A percentile compares a stretch with the other conserved stretches of the same genome.
Conservation (phyloP, 305 asterid genomes). For the Withania somnifera region DNA sequence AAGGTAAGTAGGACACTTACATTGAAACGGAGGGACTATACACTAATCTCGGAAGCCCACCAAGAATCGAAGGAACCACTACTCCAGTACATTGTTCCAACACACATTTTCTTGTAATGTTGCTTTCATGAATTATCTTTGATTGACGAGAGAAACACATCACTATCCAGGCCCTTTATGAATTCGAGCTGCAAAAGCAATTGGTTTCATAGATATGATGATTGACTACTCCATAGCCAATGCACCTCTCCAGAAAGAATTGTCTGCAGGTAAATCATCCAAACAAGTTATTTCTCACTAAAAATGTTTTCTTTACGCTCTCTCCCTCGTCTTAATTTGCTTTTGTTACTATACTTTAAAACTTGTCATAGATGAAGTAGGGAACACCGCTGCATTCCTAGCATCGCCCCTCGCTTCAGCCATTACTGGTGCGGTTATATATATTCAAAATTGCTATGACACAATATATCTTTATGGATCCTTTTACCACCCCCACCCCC, state of each 20-base stretch:
- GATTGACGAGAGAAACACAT: neutral
- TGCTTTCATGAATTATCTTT: neutral
- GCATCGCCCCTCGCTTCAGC: constrained; percentile 89
- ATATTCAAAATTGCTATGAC: no score
- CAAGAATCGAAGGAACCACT: neutral
- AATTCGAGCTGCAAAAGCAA: constrained; percentile 92
- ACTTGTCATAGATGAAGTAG: constrained; percentile 65
- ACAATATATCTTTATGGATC: no score
- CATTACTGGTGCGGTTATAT: constrained; percentile 66
- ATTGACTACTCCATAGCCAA: constrained; percentile 66
- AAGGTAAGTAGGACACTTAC: neutral
- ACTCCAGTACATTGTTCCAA: neutral
- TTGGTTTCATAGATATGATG: constrained; percentile 85
- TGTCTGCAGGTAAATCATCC: constrained; percentile 49
- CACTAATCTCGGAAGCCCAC: neutral
- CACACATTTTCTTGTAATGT: neutral
- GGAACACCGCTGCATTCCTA: constrained; percentile 76
- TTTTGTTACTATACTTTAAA: neutral
- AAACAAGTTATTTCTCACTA: neutral
- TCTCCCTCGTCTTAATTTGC: neutral
- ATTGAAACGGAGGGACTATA: neutral
- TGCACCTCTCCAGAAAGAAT: constrained; percentile 76
- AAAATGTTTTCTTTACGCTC: neutral
- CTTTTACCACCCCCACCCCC: no score
- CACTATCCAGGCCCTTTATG: constrained; percentile 53